Percentiles rank a stretch among this genome's conserved stretches.
Conservation (phyloP, 2,329 filamentous ascomycete genomes). For the Clarireedia homoeocarpa region DNA sequence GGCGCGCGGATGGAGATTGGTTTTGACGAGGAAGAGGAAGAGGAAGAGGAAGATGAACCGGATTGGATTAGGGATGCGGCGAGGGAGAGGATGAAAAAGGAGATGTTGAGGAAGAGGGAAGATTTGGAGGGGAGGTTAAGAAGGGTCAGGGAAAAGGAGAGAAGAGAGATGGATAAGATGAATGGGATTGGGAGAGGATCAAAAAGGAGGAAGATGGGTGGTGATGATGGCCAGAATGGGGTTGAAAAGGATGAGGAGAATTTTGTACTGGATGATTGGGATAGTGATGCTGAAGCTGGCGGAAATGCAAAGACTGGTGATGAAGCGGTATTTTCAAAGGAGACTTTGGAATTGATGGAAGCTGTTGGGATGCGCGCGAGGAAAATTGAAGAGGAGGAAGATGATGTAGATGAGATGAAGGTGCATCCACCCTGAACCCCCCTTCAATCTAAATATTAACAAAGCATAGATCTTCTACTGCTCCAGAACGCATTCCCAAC, state of each 20-base stretch:
- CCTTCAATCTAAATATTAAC: conserved; percentile 7
- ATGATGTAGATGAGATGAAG: conserved; percentile 49
- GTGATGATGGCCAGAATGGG: conserved; percentile 13
- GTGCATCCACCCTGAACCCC: conserved; percentile 14
- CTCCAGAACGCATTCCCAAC: conserved; percentile 66
- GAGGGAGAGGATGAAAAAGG: conserved; percentile 45
- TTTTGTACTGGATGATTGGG: conserved; percentile 61
- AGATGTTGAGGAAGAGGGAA: conserved; percentile 46
- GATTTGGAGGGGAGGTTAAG: conserved; percentile 53
- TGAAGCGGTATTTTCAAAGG: conserved; percentile 44
- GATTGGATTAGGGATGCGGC: conserved; percentile 62
- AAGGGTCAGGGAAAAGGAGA: conserved; percentile 49
- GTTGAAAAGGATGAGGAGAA: conserved; percentile 41
- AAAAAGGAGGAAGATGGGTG: conserved; percentile 32
- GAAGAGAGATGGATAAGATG: conserved; percentile 40
- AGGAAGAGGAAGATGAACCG: conserved; percentile 48
- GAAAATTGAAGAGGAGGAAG: conserved; percentile 33
- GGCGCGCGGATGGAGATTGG: no score
- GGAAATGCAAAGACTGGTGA: conserved; percentile 25
- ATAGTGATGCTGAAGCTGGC: conserved; percentile 50
- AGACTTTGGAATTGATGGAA: conserved; percentile 56
- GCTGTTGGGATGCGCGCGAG: conserved; percentile 36
- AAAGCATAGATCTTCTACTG: conserved; percentile 53
- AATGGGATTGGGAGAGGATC: conserved; percentile 40
- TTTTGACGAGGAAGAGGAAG: conserved; percentile 27